These are phyloP conservation scores for Leccinum pachyderme DNA, from an alignment of 1,284 basidiomycete species.

Conservation along the genomic window DNA sequence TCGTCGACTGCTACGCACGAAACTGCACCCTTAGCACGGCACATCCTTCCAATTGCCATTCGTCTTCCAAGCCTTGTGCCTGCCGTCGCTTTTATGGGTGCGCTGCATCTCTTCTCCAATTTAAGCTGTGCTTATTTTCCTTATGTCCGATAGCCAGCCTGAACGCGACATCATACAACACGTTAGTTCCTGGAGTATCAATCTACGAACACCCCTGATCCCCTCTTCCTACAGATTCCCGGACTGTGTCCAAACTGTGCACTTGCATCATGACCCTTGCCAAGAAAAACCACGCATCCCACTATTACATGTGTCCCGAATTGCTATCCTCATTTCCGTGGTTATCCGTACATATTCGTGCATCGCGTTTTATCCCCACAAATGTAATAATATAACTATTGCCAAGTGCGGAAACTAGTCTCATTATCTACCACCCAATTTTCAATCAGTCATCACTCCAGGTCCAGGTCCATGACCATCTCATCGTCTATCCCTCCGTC, in stretches of 20 bases:
- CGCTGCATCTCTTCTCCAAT: conserved; percentile 19
- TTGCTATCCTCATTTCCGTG: neutral
- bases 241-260: conserved; percentile 44
- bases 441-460: conserved; percentile 19
- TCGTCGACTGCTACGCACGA: conserved; percentile 52
- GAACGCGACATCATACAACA: conserved; percentile 31
- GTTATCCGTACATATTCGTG: conserved; percentile 14
- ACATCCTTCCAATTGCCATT: conserved; percentile 49
- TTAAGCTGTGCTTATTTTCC: neutral
- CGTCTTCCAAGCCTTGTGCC: conserved; percentile 36
- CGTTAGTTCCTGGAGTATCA: conserved; percentile 30
- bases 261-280: conserved; percentile 17
- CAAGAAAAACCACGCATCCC: neutral
- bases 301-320: neutral
- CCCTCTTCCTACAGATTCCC: conserved; percentile 32
- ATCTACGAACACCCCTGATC: conserved; percentile 12
- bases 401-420: neutral
- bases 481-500: conserved; percentile 73
- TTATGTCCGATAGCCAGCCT: conserved; percentile 34
- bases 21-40: conserved; percentile 47
- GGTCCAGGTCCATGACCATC: conserved; percentile 60
- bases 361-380: conserved; percentile 1
- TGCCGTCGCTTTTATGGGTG: conserved; percentile 62
- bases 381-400: conserved; percentile 20
- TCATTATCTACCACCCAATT: neutral